These are phyloP conservation scores for Plasmodium knowlesi DNA, from an alignment of 169 alveolate genomes.

Conservation along the genomic window DNA sequence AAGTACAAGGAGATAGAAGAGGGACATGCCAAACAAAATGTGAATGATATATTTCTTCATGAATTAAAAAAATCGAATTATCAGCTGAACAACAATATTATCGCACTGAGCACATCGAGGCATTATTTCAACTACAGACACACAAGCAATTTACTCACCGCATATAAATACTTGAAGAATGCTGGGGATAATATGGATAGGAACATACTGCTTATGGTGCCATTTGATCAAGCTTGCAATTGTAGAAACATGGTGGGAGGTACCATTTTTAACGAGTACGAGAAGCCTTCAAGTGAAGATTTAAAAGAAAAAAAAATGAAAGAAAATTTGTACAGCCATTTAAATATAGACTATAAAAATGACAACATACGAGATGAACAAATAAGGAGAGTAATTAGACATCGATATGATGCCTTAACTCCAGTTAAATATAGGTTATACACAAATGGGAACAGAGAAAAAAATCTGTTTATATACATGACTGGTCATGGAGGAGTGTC, in stretches of 20 bases:
- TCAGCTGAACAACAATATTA: conserved; percentile 74
- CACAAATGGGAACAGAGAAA: conserved; percentile 51
- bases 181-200: conserved; percentile 37
- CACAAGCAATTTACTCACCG: conserved; percentile 76
- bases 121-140: conserved; percentile 84
- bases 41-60: conserved; percentile 8
- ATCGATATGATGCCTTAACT: conserved; percentile 57
- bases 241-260: conserved; percentile 69
- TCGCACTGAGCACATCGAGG: conserved; percentile 81
- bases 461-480: conserved; percentile 78
- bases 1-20: conserved; percentile 41
- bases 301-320: conserved; percentile 1
- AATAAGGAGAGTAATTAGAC: conserved; percentile 62
- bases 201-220: conserved; percentile 59
- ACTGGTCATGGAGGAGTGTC: conserved; percentile 87
- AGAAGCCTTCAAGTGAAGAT: conserved; percentile 21
- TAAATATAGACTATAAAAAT: conserved; percentile 66
- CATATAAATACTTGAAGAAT: conserved; percentile 63
- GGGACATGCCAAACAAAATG: conserved; percentile 6
- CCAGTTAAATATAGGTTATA: conserved; percentile 53
- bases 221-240: conserved; percentile 73
- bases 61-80: conserved; percentile 75
- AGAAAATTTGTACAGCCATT: conserved; percentile 41
- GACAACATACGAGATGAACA: conserved; percentile 62
- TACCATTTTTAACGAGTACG: conserved; percentile 30